Evolutionary conservation across 129 eudicot genomes (phyloP).

Genomic region (Escallonia herrerae): DNA sequence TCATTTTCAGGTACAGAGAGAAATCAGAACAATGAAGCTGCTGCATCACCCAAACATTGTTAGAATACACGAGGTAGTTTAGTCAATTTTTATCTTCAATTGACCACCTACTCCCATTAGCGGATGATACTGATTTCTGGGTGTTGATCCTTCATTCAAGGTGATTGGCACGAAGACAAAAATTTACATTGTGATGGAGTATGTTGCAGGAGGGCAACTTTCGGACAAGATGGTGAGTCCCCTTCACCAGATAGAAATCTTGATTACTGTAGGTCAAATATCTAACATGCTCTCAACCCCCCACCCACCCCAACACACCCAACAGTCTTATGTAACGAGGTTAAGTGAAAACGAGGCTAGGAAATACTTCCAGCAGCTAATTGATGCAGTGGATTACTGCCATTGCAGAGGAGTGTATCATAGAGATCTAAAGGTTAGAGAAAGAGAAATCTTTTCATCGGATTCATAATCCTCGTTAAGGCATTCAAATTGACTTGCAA

Average conservation of each 20-base stretch:
- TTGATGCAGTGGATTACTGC: slow-evolving; percentile 40
- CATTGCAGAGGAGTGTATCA: slow-evolving; percentile 50
- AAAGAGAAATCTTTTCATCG: not conserved
- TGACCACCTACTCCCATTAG: too few relatives aligned
- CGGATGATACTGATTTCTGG: not conserved
- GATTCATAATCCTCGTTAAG: not conserved
- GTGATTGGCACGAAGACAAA: slow-evolving; percentile 33
- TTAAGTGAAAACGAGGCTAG: slow-evolving; percentile 26
- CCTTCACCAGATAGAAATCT: too few relatives aligned
- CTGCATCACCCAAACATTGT: slow-evolving; percentile 33
- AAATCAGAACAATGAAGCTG: slow-evolving; percentile 34
- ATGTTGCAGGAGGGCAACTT: slow-evolving; percentile 31
- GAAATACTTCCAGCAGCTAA: slow-evolving; percentile 36
- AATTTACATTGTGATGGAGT: slow-evolving; percentile 34
- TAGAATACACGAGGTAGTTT: slow-evolving; percentile 26
- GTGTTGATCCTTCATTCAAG: slow-evolving; percentile 9
- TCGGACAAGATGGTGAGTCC: slow-evolving; percentile 30
- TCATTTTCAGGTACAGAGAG: slow-evolving; percentile 23
- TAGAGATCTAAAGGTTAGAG: slow-evolving; percentile 33
- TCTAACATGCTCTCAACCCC: too few relatives aligned
- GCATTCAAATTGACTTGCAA: not conserved
- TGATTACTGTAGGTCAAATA: too few relatives aligned
- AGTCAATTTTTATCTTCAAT: not conserved
- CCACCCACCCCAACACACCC: too few relatives aligned
- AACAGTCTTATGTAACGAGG: slow-evolving; percentile 10